Percentiles rank a stretch among this genome's conserved stretches.
phyloP scores from a whole-genome alignment of 306 rosid genomes.

The Vigna reflexopilosa region DNA sequence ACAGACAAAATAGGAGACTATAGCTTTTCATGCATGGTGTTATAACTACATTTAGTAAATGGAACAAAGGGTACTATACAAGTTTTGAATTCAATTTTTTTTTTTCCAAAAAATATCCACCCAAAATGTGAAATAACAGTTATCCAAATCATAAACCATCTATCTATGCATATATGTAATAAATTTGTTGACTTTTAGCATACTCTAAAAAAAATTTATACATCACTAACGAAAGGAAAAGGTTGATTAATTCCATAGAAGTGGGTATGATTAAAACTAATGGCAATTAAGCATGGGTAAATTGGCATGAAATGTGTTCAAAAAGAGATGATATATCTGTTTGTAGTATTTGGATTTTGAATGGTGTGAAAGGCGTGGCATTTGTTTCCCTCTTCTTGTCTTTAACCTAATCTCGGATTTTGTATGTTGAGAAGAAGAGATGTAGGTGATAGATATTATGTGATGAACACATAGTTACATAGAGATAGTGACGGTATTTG shows the following conservation, averaged over 20 bases:
- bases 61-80: not conserved
- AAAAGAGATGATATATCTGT: not conserved
- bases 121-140: too few species aligned
- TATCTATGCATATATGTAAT: too few species aligned
- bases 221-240: not conserved
- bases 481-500: conserved; percentile 5
- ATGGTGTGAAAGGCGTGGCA: not conserved
- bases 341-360: conserved; percentile 28
- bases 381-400: conserved; percentile 21
- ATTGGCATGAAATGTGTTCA: not conserved
- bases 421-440: not conserved
- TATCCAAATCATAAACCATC: too few species aligned
- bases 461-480: conserved; percentile 38
- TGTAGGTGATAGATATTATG: too few species aligned
- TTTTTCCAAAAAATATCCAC: not conserved
- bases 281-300: not conserved
- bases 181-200: too few species aligned
- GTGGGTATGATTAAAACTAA: not conserved
- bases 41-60: not conserved
- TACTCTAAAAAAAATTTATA: too few species aligned
- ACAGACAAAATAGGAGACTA: not conserved
- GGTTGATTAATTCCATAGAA: not conserved
- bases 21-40: not conserved
- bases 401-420: not conserved
- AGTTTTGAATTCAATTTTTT: not conserved